Percentiles rank a stretch among this genome's conserved stretches.
phyloP scores from a whole-genome alignment of 208 protist genomes.

The Acanthamoeba lenticulata region DNA sequence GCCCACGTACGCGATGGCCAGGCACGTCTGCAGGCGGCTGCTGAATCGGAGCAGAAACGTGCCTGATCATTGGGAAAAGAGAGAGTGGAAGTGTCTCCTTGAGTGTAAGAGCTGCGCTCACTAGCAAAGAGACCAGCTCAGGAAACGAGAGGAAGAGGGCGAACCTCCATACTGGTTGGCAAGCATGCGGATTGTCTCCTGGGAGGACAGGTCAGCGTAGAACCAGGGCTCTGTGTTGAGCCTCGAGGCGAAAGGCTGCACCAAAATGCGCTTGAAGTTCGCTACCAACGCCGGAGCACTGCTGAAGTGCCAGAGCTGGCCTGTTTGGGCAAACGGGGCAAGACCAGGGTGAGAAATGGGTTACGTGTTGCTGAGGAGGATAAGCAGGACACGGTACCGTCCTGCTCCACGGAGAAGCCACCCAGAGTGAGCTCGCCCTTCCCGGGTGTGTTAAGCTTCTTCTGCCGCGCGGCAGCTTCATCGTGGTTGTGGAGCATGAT shows the following conservation, averaged over 20 bases:
- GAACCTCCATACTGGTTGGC: slow-evolving; percentile 27
- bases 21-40: background rate
- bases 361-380: too few species aligned
- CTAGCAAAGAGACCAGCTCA: too few species aligned
- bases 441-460: background rate
- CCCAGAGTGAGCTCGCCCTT: slow-evolving; percentile 27
- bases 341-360: background rate
- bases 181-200: slow-evolving; percentile 28
- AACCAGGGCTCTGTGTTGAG: slow-evolving; percentile 57
- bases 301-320: slow-evolving; percentile 51
- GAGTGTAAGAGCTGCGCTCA: too few species aligned
- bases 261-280: background rate
- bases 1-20: slow-evolving; percentile 54
- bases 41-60: slow-evolving; percentile 61
- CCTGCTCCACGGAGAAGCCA: slow-evolving; percentile 54
- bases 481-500: slow-evolving; percentile 50
- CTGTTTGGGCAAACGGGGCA: background rate
- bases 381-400: too few species aligned
- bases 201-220: slow-evolving; percentile 51
- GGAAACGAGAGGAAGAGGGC: background rate
- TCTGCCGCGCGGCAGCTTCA: slow-evolving; percentile 1
- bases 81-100: too few species aligned
- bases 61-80: too few species aligned
- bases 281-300: slow-evolving; percentile 3
- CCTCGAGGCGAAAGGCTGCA: background rate